phyloP scores from a whole-genome alignment of 805 yeast genomes.

The Schwanniomyces occidentalis region DNA sequence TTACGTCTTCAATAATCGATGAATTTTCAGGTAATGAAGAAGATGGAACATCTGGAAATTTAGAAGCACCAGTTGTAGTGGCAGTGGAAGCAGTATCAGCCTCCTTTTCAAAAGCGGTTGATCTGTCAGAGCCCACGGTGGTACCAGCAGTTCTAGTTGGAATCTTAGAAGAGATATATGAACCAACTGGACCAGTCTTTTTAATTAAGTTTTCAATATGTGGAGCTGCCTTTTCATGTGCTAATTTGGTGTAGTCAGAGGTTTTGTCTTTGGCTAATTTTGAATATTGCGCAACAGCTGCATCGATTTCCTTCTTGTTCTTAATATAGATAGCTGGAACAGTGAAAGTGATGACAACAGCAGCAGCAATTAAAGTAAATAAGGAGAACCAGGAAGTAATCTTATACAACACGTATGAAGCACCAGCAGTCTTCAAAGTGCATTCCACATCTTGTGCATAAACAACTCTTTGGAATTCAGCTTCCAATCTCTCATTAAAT shows the following conservation, averaged over 20 bases:
- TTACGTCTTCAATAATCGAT: slow-evolving; percentile 24
- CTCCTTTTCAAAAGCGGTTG: slow-evolving; percentile 16
- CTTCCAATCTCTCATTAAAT: slow-evolving; percentile 52
- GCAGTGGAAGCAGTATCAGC: slow-evolving; percentile 23
- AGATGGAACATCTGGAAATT: slow-evolving; percentile 45
- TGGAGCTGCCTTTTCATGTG: slow-evolving; percentile 53
- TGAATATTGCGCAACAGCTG: slow-evolving; percentile 48
- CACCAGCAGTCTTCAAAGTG: slow-evolving; percentile 72
- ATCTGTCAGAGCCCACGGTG: slow-evolving; percentile 48
- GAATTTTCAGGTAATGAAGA: slow-evolving; percentile 16
- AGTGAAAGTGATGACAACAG: slow-evolving; percentile 66
- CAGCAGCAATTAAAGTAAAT: slow-evolving; percentile 60
- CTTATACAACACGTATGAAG: slow-evolving; percentile 63
- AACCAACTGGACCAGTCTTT: slow-evolving; percentile 67
- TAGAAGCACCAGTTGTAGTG: slow-evolving; percentile 34
- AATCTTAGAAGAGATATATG: slow-evolving; percentile 54
- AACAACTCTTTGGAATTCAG: slow-evolving; percentile 53
- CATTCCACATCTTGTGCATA: slow-evolving; percentile 70
- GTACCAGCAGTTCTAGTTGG: slow-evolving; percentile 73
- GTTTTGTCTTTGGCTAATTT: slow-evolving; percentile 52
- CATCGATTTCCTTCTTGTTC: slow-evolving; percentile 78
- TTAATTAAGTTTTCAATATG: slow-evolving; percentile 55
- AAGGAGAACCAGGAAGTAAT: slow-evolving; percentile 75
- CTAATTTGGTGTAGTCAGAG: slow-evolving; percentile 37
- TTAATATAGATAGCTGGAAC: slow-evolving; percentile 72